Conservation (phyloP, 2,329 filamentous ascomycete species). For the Emydomyces testavorans region DNA sequence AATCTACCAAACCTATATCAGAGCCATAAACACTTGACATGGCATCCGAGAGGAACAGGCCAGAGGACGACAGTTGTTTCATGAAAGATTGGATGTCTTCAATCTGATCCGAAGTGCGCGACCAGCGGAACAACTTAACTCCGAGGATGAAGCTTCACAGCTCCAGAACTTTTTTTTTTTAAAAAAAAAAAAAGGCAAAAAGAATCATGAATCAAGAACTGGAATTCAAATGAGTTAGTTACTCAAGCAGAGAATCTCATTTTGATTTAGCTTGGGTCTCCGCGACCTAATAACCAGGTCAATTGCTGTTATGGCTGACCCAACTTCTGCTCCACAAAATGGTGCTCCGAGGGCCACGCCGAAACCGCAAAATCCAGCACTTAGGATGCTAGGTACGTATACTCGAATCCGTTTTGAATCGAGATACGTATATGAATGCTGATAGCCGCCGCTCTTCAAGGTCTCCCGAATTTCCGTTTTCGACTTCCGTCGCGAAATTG, state of each 20-base stretch:
- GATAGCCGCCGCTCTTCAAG: conserved; percentile 32
- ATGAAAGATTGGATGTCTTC: too few relatives aligned
- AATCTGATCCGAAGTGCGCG: too few relatives aligned
- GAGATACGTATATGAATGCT: neutral
- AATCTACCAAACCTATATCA: too few relatives aligned
- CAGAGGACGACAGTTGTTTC: too few relatives aligned
- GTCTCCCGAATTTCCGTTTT: conserved; percentile 69
- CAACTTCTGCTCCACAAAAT: conserved; percentile 11
- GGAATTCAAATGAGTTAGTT: neutral
- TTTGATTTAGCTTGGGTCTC: neutral
- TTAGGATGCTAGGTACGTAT: conserved; percentile 16
- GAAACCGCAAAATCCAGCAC: conserved; percentile 17
- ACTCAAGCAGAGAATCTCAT: neutral
- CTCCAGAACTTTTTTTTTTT: neutral
- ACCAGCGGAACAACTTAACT: neutral
- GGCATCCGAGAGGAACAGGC: too few relatives aligned
- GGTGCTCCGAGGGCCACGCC: conserved; percentile 13
- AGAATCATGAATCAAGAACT: neutral
- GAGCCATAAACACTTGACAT: too few relatives aligned
- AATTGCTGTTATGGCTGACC: conserved; percentile 3
- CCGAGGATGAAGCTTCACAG: neutral
- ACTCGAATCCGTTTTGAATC: neutral
- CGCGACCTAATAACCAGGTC: neutral
- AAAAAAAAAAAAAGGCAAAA: neutral
- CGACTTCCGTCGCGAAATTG: conserved; percentile 92